Evolutionary conservation across 2,329 filamentous ascomycete species (phyloP).

Genomic region (Aureobasidium uvarum): DNA sequence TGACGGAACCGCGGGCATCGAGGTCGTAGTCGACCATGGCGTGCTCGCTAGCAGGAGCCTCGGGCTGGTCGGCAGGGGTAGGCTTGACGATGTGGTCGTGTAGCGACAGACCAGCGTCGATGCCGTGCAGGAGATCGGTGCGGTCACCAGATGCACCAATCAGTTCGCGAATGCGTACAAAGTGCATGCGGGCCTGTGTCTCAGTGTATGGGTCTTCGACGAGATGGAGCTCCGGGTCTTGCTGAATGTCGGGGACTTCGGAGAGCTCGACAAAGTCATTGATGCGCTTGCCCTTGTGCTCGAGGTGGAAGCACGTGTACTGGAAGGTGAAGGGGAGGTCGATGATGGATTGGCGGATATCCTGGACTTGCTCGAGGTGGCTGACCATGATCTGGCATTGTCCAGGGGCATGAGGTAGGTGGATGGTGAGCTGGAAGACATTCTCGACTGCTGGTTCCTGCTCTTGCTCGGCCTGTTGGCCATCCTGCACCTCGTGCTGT

Average conservation of each 20-base stretch:
- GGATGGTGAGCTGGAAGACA: conserved; percentile 71
- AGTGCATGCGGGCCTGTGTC: conserved; percentile 94
- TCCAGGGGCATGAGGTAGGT: conserved; percentile 72
- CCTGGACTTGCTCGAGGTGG: conserved; percentile 87
- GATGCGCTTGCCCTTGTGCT: conserved; percentile 82
- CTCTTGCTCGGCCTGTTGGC: conserved; percentile 13
- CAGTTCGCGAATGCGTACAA: conserved; percentile 85
- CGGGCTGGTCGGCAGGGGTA: conserved; percentile 27
- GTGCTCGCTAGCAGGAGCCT: conserved; percentile 32
- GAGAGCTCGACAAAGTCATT: conserved; percentile 94
- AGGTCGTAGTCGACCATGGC: conserved; percentile 74
- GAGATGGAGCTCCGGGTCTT: conserved; percentile 74
- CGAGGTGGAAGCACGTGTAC: conserved; percentile 98
- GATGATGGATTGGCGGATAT: conserved; percentile 94
- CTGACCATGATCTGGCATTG: conserved; percentile 37
- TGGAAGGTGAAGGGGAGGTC: conserved; percentile 90
- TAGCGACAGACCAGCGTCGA: conserved; percentile 79
- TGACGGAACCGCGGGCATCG: conserved; percentile 63
- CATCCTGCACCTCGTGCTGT: conserved; percentile 15
- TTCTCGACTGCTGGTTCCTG: conserved; percentile 30
- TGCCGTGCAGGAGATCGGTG: conserved; percentile 80
- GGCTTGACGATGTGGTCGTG: conserved; percentile 66
- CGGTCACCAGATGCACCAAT: conserved; percentile 89
- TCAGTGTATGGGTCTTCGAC: conserved; percentile 97
- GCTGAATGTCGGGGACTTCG: conserved; percentile 75